Evolutionary conservation across 106 monocot species (phyloP), one percentile per base, ranked within the genome.

Genomic region (Apostasia ramifera): DNA sequence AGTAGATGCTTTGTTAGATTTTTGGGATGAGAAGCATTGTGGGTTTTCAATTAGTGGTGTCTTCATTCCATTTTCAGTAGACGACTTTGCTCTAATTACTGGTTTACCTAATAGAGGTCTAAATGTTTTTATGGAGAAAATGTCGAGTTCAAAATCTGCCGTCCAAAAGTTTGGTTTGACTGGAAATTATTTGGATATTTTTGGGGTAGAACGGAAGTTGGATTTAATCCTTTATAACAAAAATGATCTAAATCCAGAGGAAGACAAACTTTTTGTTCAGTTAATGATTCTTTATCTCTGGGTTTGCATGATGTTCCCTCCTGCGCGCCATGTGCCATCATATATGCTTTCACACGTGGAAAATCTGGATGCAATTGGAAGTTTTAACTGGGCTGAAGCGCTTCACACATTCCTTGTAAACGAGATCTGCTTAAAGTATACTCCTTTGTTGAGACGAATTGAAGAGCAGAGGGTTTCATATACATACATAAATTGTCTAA

Each of bases 251-350:
- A 62, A 62, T 44, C 42, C 44, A 26, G 48, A 65, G 14, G 8
- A 4, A 4, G 65, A 65, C 65, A 49, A 48, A 65, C 8, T 1
- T 48, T 65, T 65, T 65, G 47, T 65, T 65, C 65, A 65, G 65
- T 48, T 13, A 65, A 65, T 65, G 65, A 65, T 65, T 65, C 65
- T 65, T 48, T 65, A 48, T 43, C n/a, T 65, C 6, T 65, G 65
- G 65, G 48, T 4, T 37, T 65, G 47, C 2, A 46, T 65, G 26
- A 43, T 65, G 48, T 65, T 65, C 6, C 65, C 65, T 48, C 26
- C 65, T 47, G 7, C 2, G 15, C 0, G 47, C 2, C 15, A 7
- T 47, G 65, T 65, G 8, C 65, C 65, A 8, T 7, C 1, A 65
- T 48, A 65, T 37, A 48, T 65, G 65, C 2, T 26, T 65, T 48